These are phyloP conservation scores for Lipomyces yamadae DNA, from an alignment of 805 yeast genomes.

Conservation along the genomic window DNA sequence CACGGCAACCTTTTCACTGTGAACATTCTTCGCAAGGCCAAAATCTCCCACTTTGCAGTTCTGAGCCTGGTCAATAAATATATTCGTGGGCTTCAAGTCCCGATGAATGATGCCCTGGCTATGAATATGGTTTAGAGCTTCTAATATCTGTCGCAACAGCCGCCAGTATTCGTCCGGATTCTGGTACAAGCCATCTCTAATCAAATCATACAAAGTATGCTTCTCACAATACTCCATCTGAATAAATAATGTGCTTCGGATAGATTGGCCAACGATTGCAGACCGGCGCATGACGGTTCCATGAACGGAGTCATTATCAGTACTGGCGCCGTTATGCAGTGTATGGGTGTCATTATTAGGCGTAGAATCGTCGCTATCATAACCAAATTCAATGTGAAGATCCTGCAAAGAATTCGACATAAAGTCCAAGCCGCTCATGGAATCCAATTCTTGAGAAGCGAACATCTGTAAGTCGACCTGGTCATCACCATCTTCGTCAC, in stretches of 20 bases:
- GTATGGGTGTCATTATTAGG: background rate
- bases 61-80: constrained; percentile 87
- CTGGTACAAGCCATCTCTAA: constrained; percentile 71
- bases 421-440: constrained; percentile 36
- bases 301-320: constrained; percentile 18
- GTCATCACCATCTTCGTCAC: constrained; percentile 42
- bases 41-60: constrained; percentile 96
- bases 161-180: constrained; percentile 88
- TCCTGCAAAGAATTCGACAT: constrained; percentile 38
- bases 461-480: constrained; percentile 32
- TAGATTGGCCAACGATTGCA: constrained; percentile 1
- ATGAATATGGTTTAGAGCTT: constrained; percentile 89
- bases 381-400: constrained; percentile 45
- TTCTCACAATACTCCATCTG: constrained; percentile 99
- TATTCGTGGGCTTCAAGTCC: constrained; percentile 93
- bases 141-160: constrained; percentile 80
- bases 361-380: constrained; percentile 38
- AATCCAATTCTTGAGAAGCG: constrained; percentile 31
- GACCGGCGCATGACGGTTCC: constrained; percentile 8
- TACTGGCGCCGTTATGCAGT: constrained; percentile 16
- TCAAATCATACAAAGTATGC: constrained; percentile 82
- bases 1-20: constrained; percentile 44
- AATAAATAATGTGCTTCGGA: constrained; percentile 67
- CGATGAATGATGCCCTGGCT: constrained; percentile 93
- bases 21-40: constrained; percentile 92